These are phyloP conservation scores for Asterochloris sp. DNA, from an alignment of 139 green algal species.

Conservation along the genomic window DNA sequence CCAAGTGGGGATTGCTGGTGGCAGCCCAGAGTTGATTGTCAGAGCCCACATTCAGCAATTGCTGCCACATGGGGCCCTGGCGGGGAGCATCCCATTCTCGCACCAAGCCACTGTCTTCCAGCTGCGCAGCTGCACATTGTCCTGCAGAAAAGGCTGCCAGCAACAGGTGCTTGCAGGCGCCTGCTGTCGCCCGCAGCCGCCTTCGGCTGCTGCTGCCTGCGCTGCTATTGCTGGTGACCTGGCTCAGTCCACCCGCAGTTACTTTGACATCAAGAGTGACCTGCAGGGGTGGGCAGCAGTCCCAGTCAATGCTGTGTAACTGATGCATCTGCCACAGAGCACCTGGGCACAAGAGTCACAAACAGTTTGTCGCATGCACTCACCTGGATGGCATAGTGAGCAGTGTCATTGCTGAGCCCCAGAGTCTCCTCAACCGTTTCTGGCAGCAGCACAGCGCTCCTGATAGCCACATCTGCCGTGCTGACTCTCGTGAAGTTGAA, in stretches of 20 bases:
- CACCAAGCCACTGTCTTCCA: too few species aligned
- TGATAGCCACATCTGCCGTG: background rate
- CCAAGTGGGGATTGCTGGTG: too few species aligned
- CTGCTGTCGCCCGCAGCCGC: background rate
- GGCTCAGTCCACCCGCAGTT: too few species aligned
- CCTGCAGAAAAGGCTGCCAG: too few species aligned
- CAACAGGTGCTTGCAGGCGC: background rate
- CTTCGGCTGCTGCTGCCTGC: background rate
- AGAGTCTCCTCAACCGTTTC: background rate
- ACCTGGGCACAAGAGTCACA: background rate
- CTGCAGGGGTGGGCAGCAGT: too few species aligned
- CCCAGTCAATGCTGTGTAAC: too few species aligned
- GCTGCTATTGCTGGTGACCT: background rate
- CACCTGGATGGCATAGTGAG: constrained; percentile 6
- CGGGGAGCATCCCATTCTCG: too few species aligned
- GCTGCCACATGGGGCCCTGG: too few species aligned
- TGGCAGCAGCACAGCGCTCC: background rate
- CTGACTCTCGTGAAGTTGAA: constrained; percentile 2
- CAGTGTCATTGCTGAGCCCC: background rate
- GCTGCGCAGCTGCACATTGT: too few species aligned
- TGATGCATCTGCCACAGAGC: background rate
- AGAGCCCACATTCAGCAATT: too few species aligned
- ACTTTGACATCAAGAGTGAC: too few species aligned
- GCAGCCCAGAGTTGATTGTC: too few species aligned
- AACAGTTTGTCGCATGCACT: background rate